These are phyloP conservation scores for Ogataea allantospora DNA, from an alignment of 805 yeast genomes.

Conservation along the genomic window DNA sequence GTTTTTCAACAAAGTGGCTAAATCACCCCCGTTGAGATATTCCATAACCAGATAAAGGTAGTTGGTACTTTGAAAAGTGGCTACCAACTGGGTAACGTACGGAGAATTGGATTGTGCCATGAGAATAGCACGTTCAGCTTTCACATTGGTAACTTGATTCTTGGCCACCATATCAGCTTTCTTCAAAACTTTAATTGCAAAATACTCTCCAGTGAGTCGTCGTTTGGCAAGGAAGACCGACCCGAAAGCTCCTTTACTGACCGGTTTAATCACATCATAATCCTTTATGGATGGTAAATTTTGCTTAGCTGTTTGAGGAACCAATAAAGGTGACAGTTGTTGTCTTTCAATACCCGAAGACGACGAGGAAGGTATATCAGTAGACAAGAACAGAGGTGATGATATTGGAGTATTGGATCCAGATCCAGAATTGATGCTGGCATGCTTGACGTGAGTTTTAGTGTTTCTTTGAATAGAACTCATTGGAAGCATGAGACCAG, in stretches of 20 bases:
- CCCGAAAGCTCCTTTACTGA: constrained; percentile 97
- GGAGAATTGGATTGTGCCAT: constrained; percentile 95
- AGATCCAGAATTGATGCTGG: constrained; percentile 17
- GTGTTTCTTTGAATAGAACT: constrained; percentile 61
- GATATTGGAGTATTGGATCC: constrained; percentile 46
- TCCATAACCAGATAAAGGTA: constrained; percentile 94
- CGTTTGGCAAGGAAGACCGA: constrained; percentile 85
- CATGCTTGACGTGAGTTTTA: constrained; percentile 18
- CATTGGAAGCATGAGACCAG: constrained; percentile 52
- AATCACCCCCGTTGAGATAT: constrained; percentile 92
- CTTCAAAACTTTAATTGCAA: constrained; percentile 87
- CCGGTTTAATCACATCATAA: constrained; percentile 87
- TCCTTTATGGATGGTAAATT: constrained; percentile 73
- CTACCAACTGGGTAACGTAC: constrained; percentile 84
- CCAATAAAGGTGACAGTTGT: constrained; percentile 77
- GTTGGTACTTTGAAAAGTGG: constrained; percentile 85
- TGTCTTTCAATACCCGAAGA: constrained; percentile 42
- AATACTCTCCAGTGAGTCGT: constrained; percentile 87
- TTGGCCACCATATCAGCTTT: constrained; percentile 96
- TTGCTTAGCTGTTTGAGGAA: constrained; percentile 60
- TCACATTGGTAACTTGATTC: constrained; percentile 92
- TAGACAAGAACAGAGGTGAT: constrained; percentile 55
- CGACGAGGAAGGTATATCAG: constrained; percentile 36
- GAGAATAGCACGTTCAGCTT: constrained; percentile 95
- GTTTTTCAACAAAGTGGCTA: constrained; percentile 79